Percentiles rank a stretch among this genome's conserved stretches.
phyloP scores from a whole-genome alignment of 2,329 filamentous ascomycete genomes.

The Colletotrichum tropicicola region DNA sequence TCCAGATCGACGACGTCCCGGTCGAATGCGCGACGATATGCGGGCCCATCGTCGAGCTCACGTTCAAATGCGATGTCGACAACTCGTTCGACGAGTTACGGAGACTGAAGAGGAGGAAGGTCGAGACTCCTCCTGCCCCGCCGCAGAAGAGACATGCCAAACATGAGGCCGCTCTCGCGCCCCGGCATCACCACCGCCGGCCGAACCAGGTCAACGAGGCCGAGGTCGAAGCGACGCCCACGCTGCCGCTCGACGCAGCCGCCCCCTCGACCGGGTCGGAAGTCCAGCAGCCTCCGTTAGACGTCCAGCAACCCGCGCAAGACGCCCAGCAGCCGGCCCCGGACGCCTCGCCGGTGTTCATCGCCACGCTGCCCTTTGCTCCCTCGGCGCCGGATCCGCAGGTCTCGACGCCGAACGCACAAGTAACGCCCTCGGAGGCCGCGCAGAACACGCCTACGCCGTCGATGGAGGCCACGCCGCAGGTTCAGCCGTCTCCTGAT shows the following conservation, averaged over 20 bases:
- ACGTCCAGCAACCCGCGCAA: background rate
- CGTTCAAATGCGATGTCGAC: conserved; percentile 43
- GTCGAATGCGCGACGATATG: conserved; percentile 50
- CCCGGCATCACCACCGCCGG: conserved; percentile 14
- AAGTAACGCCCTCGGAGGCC: background rate
- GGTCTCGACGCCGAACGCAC: background rate
- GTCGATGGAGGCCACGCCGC: background rate
- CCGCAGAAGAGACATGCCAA: background rate
- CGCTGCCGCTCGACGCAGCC: background rate
- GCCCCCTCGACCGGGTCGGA: background rate
- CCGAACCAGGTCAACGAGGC: background rate
- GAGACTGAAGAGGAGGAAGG: conserved; percentile 38
- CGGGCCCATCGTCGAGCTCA: conserved; percentile 53
- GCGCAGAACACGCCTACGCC: background rate
- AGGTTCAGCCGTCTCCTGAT: background rate
- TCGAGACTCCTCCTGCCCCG: background rate
- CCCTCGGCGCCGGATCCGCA: background rate
- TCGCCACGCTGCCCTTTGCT: conserved; percentile 16
- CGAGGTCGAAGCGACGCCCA: background rate
- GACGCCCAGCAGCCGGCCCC: background rate
- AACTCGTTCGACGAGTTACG: conserved; percentile 32
- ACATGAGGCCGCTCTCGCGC: background rate
- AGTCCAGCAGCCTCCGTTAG: background rate
- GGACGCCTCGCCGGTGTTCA: conserved; percentile 7
- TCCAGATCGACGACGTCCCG: conserved; percentile 47